Conservation (phyloP, 371 early-diverging fungal genomes). For the Mortierella sp. region DNA sequence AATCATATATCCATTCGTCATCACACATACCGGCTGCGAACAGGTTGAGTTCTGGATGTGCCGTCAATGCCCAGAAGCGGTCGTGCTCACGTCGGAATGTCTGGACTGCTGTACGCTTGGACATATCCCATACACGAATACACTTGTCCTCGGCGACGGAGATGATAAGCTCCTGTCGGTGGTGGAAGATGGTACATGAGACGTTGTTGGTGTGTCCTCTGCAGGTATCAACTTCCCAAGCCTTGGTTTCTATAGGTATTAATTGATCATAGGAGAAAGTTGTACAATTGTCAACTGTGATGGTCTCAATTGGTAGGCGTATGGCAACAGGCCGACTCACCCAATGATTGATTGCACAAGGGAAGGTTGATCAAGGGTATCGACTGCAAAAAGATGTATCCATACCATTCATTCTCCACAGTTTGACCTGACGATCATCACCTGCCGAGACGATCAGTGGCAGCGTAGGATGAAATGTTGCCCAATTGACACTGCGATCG, state of each 20-base stretch:
- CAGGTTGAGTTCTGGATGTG: conserved; percentile 94
- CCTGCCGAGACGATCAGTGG: conserved; percentile 96
- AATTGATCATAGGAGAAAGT: too few species aligned
- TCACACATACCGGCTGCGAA: conserved; percentile 88
- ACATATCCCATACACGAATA: conserved; percentile 97
- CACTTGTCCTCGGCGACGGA: conserved; percentile 97
- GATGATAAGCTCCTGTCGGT: conserved; percentile 91
- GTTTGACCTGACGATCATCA: conserved; percentile 98
- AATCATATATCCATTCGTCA: neutral
- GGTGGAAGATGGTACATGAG: conserved; percentile 92
- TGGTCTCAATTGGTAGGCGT: too few species aligned
- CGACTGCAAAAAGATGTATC: too few species aligned
- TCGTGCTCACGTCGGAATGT: conserved; percentile 96
- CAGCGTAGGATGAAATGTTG: conserved; percentile 92
- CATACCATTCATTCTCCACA: conserved; percentile 97
- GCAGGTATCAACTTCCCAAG: conserved; percentile 98
- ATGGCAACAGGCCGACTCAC: too few species aligned
- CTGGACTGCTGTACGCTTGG: conserved; percentile 90
- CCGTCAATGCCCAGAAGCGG: conserved; percentile 97
- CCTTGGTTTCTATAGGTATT: conserved; percentile 79
- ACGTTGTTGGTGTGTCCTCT: conserved; percentile 99
- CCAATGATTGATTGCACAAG: too few species aligned
- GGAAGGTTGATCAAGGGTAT: too few species aligned
- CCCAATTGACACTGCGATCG: conserved; percentile 99
- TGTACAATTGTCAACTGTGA: too few species aligned